Evolutionary conservation across 768 basidiomycete genomes (phyloP), one percentile per base, ranked within the genome.

Genomic region (Favolaschia claudopus): DNA sequence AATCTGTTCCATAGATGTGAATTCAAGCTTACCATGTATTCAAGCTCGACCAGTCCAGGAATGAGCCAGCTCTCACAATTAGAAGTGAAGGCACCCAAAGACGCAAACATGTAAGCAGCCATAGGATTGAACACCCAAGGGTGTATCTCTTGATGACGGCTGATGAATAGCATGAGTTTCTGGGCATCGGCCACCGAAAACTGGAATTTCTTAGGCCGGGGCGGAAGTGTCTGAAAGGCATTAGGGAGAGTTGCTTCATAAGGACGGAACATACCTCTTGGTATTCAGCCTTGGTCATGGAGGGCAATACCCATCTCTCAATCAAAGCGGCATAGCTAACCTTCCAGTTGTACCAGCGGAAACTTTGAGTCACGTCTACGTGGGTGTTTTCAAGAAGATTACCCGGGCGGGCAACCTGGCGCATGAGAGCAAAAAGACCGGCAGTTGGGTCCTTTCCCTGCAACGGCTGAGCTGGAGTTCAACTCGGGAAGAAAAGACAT

Each of bases 281-380:
- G n/a, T 47, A 47, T 12, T 47, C 45, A 2, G 19, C 45, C 31
- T 33, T 4, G 7, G 19, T 47, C 8, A 32, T 4, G 2, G n/a
- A 14, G 5, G 49, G 8, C 9, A 9, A 4, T 4, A 51, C 49
- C 37, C 49, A 51, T 6, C 37, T 15, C 5, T 29, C 19, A 20
- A 51, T 40, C 27, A 51, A 5, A 12, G 38, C 49, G 1, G 49
- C 37, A 13, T 51, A 51, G 9, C 28, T 31, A 12, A 12, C 22
- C 27, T 51, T 51, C 49, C 49, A 51, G 12, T 51, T 28, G 15
- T 51, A 22, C 37, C 49, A 51, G 2, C 37, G 49, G 17, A 51
- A 51, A 9, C 37, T 39, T 2, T 19, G 10, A 15, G 38, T 7
- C 1, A 51, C 28, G 12, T 51, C 37, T 1, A 20, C 19, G n/a